These are phyloP conservation scores for Arthrinium puccinioides DNA, from an alignment of 2,329 filamentous ascomycete species.

Conservation along the genomic window DNA sequence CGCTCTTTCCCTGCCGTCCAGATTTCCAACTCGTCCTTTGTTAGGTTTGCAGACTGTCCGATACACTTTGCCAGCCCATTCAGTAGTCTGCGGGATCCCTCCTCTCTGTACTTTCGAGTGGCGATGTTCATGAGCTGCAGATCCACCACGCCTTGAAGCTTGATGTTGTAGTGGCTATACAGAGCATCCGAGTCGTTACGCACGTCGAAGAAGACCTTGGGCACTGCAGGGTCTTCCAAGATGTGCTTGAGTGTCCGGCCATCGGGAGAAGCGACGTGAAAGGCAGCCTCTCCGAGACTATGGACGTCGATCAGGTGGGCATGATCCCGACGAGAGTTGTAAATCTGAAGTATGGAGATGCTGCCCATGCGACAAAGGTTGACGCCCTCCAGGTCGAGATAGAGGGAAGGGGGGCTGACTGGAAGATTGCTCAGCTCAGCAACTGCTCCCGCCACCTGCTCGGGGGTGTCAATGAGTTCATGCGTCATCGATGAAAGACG, in stretches of 20 bases:
- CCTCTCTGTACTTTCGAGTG: background rate
- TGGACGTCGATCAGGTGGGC: background rate
- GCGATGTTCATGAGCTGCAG: background rate
- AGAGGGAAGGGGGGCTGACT: background rate
- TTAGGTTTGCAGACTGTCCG: background rate
- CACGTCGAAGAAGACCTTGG: slow-evolving; percentile 1
- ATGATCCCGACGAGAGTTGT: background rate
- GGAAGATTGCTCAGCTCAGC: background rate
- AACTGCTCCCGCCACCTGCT: background rate
- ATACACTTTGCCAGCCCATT: background rate
- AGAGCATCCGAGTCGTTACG: slow-evolving; percentile 9
- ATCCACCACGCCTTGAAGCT: background rate
- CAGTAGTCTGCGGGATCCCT: background rate
- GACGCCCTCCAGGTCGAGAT: background rate
- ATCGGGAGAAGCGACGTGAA: background rate
- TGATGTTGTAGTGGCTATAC: slow-evolving; percentile 8
- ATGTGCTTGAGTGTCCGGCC: background rate
- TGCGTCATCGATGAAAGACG: too few relatives aligned
- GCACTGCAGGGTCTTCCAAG: background rate
- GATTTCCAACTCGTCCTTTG: background rate
- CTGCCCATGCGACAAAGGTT: background rate
- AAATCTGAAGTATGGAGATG: background rate
- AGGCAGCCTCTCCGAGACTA: background rate
- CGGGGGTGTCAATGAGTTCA: background rate
- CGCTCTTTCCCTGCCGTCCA: background rate